Evolutionary conservation across 2,329 filamentous ascomycete species (phyloP), one percentile per base, ranked within the genome.

Genomic region (Nemania serpens): DNA sequence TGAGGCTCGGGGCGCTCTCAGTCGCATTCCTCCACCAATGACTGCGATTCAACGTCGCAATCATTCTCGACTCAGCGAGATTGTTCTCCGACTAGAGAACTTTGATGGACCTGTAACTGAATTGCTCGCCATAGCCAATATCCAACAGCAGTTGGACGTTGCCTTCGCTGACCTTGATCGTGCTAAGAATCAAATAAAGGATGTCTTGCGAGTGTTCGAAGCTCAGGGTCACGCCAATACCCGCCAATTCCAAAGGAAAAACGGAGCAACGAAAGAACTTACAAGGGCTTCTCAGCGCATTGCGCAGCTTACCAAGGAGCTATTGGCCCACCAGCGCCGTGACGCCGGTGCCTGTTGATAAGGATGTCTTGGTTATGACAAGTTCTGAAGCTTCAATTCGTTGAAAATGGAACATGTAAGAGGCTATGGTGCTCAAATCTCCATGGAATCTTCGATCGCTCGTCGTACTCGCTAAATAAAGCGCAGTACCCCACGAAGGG

Each of bases 61-160:
- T 47, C 55, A 58, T 5, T 37, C 42, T 13, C 56, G 59, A 11
- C 18, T 66, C 9, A 41, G n/a, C 11, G 46, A 46, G 1, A 56
- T 64, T 22, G 51, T 58, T 10, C 37, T 45, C 36, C 52, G 61
- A 17, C 33, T 66, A n/a, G 52, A 66, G 25, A 55, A 66, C 47
- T 55, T 60, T 25, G 33, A 59, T 29, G 61, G 64, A n/a, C 53
- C 58, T 22, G 42, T 66, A n/a, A 51, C 55, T 10, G 49, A 64
- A 43, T 42, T 66, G 47, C 20, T 62, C 2, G 48, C 52, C 12
- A 41, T 66, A 47, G 61, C 64, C 17, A 58, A 18, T 36, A 20
- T 62, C 15, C 64, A 64, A 25, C 52, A 60, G 17, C 49, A 66
- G 51, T 29, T 66, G 13, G 56, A 64, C n/a, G 18, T 25, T 12